Base-by-base conservation (phyloP, 139 green algal genomes). In the Chlorella vulgaris region DNA sequence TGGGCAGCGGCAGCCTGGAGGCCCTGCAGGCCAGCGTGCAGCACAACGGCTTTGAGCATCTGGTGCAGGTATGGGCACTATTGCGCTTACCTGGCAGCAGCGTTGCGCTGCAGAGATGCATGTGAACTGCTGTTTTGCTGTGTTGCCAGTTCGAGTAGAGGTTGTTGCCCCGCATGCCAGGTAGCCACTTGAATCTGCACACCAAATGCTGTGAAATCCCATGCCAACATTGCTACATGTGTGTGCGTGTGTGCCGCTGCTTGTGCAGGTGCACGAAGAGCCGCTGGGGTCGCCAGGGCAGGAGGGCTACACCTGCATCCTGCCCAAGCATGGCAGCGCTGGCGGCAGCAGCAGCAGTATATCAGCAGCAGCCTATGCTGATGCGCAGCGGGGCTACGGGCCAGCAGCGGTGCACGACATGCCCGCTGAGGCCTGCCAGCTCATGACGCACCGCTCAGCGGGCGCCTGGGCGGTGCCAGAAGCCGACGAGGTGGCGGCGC, bases 31-130 rank as follows among this genome's bases (percentile, higher is more conserved):
- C 87, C 31, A 87, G 80, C 69, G 78, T 96, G 22, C 63, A 62
- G 2, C 89, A 91, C 81, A 97, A 96, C 80, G 90, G 90, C 29
- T 95, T 97, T 50, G 39, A 89, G 29, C 66, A 87, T 31, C 78
- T 91, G 4, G 82, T 95, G 22, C 29, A 81, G 58, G 58, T 81
- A 38, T 19, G 58, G 36, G 29, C 18, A 8, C 6, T 39, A 10
- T 33, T 58, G 38, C 38, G 67, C 67, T 47, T 1, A 18, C 19
- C n/a, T 5, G 29, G 10, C 33, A 5, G n/a, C 22, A 43, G 65
- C 65, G 65, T 15, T 74, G 7, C 15, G 22, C 22, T 74, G 38
- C 15, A 74, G 3, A 29, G 21, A 1, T 28, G n/a, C n/a, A n/a
- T n/a, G n/a, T n/a, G n/a, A n/a, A n/a, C n/a, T n/a, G n/a, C n/a